Percentiles rank a stretch among this genome's conserved stretches.
Evolutionary conservation across 106 monocot species (phyloP).

Genomic region (Dendrobium chrysotoxum): DNA sequence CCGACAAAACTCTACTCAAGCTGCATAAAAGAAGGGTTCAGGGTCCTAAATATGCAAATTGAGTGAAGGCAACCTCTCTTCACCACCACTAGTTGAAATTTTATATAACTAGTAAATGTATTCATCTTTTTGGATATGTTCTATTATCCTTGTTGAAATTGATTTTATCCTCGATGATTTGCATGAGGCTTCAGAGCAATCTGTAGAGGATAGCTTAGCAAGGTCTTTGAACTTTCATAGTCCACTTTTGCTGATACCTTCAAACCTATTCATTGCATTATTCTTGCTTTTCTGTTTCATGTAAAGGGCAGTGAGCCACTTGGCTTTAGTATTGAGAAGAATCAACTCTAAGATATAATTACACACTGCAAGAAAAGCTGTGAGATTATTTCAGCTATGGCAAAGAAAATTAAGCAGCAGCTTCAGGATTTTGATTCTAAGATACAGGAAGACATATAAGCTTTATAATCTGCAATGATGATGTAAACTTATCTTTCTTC

Average conservation of each 20-base stretch:
- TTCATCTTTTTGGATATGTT: not conserved
- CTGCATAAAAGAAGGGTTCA: constrained; percentile 20
- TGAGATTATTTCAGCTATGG: constrained; percentile 39
- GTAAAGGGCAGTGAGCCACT: constrained; percentile 32
- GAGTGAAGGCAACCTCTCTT: constrained; percentile 16
- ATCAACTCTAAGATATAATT: constrained; percentile 41
- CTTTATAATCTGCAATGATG: constrained; percentile 2
- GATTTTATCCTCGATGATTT: constrained; percentile 4
- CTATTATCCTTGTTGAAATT: constrained; percentile 5
- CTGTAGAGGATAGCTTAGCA: constrained; percentile 45
- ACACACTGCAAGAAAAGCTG: constrained; percentile 37
- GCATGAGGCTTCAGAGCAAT: constrained; percentile 28
- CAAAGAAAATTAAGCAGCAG: constrained; percentile 27
- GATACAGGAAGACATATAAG: constrained; percentile 53
- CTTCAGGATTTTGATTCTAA: constrained; percentile 44
- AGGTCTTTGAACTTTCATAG: constrained; percentile 34
- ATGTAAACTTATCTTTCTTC: not conserved
- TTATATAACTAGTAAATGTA: not conserved
- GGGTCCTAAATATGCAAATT: constrained; percentile 14
- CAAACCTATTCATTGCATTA: not conserved
- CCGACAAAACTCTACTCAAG: constrained; percentile 14
- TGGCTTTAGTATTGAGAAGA: constrained; percentile 30
- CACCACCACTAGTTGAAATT: constrained; percentile 17
- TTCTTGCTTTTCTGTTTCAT: constrained; percentile 3
- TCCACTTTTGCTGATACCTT: not conserved